Conservation (phyloP, 2,329 filamentous ascomycete species). For the Apiospora marii region DNA sequence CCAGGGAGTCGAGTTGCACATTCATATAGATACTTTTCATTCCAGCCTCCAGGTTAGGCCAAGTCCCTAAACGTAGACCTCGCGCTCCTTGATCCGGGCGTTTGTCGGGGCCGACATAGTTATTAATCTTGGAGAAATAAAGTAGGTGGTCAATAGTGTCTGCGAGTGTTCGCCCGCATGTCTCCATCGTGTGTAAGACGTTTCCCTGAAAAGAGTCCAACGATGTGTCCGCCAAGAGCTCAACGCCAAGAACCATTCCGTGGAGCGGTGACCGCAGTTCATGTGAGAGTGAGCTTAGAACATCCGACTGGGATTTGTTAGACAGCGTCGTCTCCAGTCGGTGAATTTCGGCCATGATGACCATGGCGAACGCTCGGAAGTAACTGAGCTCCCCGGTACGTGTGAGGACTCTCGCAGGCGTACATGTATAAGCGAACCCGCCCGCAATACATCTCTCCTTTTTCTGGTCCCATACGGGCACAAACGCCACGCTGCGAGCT, state of each 20-base stretch:
- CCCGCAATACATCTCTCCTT: slow-evolving; percentile 57
- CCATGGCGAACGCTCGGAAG: slow-evolving; percentile 59
- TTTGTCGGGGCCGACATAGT: slow-evolving; percentile 35
- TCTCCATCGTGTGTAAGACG: slow-evolving; percentile 57
- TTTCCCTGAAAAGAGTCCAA: slow-evolving; percentile 55
- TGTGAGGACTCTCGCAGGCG: slow-evolving; percentile 52
- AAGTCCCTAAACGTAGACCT: slow-evolving; percentile 11
- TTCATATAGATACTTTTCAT: slow-evolving; percentile 16
- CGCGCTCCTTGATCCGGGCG: slow-evolving; percentile 28
- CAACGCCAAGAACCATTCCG: slow-evolving; percentile 62
- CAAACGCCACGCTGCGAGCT: slow-evolving; percentile 54
- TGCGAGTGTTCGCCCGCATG: slow-evolving; percentile 58
- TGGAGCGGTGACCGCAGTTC: slow-evolving; percentile 69
- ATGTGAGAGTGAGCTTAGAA: slow-evolving; percentile 67
- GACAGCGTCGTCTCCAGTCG: slow-evolving; percentile 47
- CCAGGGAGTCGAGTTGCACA: slow-evolving; percentile 47
- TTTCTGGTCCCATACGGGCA: slow-evolving; percentile 57
- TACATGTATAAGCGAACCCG: slow-evolving; percentile 57
- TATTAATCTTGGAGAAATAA: slow-evolving; percentile 63
- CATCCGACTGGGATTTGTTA: slow-evolving; percentile 61
- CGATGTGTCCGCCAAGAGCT: slow-evolving; percentile 58
- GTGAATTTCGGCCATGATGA: slow-evolving; percentile 63
- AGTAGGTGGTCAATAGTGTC: slow-evolving; percentile 63
- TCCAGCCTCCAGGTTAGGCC: slow-evolving; percentile 10
- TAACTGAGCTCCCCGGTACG: slow-evolving; percentile 58